A percentile compares a stretch with the other conserved stretches of the same genome.
These are phyloP conservation scores for Colletotrichum acutatum DNA, from an alignment of 2,329 filamentous ascomycete species.

Conservation along the genomic window DNA sequence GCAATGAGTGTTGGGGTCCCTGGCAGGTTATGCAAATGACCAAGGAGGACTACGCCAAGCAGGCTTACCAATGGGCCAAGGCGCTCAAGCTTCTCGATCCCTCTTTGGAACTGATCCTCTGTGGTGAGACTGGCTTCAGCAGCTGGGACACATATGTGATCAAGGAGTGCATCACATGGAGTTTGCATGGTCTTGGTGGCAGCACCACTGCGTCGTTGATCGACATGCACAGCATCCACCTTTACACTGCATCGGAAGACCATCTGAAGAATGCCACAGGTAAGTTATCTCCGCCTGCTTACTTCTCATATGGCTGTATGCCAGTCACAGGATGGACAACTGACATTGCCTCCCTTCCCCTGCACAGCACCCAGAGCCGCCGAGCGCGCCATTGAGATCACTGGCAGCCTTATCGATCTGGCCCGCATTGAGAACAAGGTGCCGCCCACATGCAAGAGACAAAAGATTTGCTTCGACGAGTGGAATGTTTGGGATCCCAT, in stretches of 20 bases:
- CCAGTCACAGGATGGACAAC: background rate
- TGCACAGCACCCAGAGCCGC: slow-evolving; percentile 70
- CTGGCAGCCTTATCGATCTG: slow-evolving; percentile 76
- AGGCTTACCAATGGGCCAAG: slow-evolving; percentile 78
- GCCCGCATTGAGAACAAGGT: slow-evolving; percentile 76
- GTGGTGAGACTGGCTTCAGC: slow-evolving; percentile 75
- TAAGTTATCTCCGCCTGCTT: background rate
- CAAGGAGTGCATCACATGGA: slow-evolving; percentile 69
- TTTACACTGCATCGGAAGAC: slow-evolving; percentile 73
- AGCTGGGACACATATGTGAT: slow-evolving; percentile 81
- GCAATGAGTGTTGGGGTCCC: slow-evolving; percentile 78
- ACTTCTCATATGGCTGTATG: too few species aligned
- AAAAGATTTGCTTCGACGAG: slow-evolving; percentile 84
- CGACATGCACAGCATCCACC: slow-evolving; percentile 85
- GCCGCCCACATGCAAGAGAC: slow-evolving; percentile 67
- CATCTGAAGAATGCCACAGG: slow-evolving; percentile 62
- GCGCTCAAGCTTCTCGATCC: slow-evolving; percentile 79
- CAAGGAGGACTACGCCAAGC: slow-evolving; percentile 75
- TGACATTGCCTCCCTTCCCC: background rate
- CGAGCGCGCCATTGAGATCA: slow-evolving; percentile 79
- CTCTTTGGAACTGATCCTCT: slow-evolving; percentile 75
- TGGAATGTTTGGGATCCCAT: slow-evolving; percentile 87
- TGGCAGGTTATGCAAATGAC: slow-evolving; percentile 77
- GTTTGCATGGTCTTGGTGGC: slow-evolving; percentile 46
- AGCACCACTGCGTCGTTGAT: slow-evolving; percentile 59